Percentiles rank a stretch among this genome's conserved stretches.
Conservation (phyloP, 257 asterid species). For the Euphrasia confusa region DNA sequence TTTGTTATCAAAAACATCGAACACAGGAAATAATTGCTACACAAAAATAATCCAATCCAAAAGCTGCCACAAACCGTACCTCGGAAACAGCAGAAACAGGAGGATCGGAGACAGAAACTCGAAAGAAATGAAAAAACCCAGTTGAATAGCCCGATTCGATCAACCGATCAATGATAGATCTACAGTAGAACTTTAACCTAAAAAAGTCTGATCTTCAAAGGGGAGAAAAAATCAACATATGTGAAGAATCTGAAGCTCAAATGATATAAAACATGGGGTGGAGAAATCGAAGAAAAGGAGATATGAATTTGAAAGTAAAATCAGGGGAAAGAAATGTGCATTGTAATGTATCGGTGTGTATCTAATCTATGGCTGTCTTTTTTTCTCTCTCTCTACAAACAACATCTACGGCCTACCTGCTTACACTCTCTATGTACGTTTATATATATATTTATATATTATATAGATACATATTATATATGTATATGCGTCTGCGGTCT, state of each 20-base stretch:
- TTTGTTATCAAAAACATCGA: not conserved
- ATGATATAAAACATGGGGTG: not conserved
- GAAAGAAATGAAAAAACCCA: slow-evolving; percentile 6
- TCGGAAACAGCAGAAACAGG: slow-evolving; percentile 29
- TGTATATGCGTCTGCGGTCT: no score
- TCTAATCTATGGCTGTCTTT: slow-evolving; percentile 22
- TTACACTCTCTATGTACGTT: no score
- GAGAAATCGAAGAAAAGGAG: slow-evolving; percentile 15
- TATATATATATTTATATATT: no score
- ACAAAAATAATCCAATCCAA: no score
- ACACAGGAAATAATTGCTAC: not conserved
- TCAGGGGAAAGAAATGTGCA: not conserved
- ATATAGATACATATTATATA: no score
- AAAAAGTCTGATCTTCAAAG: not conserved
- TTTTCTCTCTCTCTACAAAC: slow-evolving; percentile 3
- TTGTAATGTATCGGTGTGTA: slow-evolving; percentile 17
- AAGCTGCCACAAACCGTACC: slow-evolving; percentile 34
- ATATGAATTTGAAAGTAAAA: not conserved
- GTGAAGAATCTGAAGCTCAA: slow-evolving; percentile 7
- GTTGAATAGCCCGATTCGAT: slow-evolving; percentile 18
- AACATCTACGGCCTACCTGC: no score
- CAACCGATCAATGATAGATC: slow-evolving; percentile 40
- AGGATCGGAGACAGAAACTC: slow-evolving; percentile 41
- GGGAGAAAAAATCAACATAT: not conserved
- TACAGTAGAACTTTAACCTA: slow-evolving; percentile 19